These are phyloP conservation scores for Blepharisma japonicum DNA, from an alignment of 73 alveolate species.

Conservation along the genomic window DNA sequence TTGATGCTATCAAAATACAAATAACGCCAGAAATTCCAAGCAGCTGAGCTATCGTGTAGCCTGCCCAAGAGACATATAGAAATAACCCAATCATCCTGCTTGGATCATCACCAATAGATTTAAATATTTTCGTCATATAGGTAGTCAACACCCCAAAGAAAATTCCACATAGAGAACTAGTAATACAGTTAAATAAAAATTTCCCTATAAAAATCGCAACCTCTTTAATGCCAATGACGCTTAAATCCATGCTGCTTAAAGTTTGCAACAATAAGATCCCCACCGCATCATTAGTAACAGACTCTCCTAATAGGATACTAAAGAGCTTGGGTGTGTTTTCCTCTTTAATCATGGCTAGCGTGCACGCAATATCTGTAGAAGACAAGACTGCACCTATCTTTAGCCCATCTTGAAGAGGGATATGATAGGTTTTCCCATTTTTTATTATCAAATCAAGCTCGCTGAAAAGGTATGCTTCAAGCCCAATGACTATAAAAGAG, in stretches of 20 bases:
- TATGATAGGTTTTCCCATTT: slow-evolving; percentile 35
- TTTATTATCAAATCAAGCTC: slow-evolving; percentile 44
- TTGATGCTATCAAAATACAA: slow-evolving; percentile 85
- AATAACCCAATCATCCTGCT: slow-evolving; percentile 80
- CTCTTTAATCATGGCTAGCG: slow-evolving; percentile 86
- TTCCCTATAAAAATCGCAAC: background rate
- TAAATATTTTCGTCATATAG: slow-evolving; percentile 47
- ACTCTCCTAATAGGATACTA: slow-evolving; percentile 95
- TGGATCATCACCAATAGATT: slow-evolving; percentile 56
- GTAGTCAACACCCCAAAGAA: slow-evolving; percentile 56
- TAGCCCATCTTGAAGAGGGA: slow-evolving; percentile 51
- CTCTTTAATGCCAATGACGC: background rate
- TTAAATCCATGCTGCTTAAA: slow-evolving; percentile 38
- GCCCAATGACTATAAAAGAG: slow-evolving; percentile 66
- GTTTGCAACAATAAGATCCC: slow-evolving; percentile 78
- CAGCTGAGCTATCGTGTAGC: slow-evolving; percentile 86
- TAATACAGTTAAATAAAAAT: slow-evolving; percentile 47
- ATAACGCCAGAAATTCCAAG: slow-evolving; percentile 88
- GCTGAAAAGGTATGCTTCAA: slow-evolving; percentile 50
- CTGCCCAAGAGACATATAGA: slow-evolving; percentile 78
- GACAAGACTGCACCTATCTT: slow-evolving; percentile 85
- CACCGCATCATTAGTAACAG: slow-evolving; percentile 98
- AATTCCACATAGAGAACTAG: slow-evolving; percentile 58
- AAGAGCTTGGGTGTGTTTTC: slow-evolving; percentile 76
- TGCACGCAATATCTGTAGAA: slow-evolving; percentile 97